Base-by-base conservation (phyloP, 2,329 filamentous ascomycete species). In the Trichoderma citrinoviride region DNA sequence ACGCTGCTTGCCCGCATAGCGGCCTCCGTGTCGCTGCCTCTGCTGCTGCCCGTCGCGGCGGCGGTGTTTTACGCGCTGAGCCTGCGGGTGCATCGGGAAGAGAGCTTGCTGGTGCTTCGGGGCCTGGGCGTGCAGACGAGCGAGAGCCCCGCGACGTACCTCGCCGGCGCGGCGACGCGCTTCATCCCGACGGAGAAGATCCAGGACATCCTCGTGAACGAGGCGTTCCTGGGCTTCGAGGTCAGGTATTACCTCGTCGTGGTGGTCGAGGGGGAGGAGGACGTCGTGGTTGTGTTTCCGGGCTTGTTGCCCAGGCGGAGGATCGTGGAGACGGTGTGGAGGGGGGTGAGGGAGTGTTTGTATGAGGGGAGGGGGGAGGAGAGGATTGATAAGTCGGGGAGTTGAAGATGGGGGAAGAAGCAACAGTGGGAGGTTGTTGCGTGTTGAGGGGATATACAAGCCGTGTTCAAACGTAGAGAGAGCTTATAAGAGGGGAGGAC, bases 251-350 rank as follows among this genome's bases (percentile, higher is more conserved):
- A 97, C 73, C 80, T 99, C 8, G 87, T 92, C 5, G 91, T 98
- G 33, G 90, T 98, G 61, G 92, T 98, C 19, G 90, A 96, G 70
- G 93, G 89, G 2, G 94, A 98, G 77, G 85, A 89, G 61, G 89
- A 95, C 69, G 85, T 96, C 5, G 91, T 98, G 0, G 94, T 99
- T n/a, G 93, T 98, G 3, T 99, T 99, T 75, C 94, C 94, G 3
- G 85, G 84, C 64, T 77, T 97, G 69, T 75, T 97, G 67, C 95
- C 95, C 0, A 79, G 87, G 65, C 81, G 91, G 64, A 82, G 81
- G 55, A 89, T 96, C 63, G 82, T 98, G 29, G 93, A 97, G 79
- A 85, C 87, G 70, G 94, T 98, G 2, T 98, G 95, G 95, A 87
- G 92, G 71, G 94, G 93, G 0, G 87, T 90, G 3, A 85, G 91